Conservation (phyloP, 352 stramenopile species). For the Phytophthora melonis region DNA sequence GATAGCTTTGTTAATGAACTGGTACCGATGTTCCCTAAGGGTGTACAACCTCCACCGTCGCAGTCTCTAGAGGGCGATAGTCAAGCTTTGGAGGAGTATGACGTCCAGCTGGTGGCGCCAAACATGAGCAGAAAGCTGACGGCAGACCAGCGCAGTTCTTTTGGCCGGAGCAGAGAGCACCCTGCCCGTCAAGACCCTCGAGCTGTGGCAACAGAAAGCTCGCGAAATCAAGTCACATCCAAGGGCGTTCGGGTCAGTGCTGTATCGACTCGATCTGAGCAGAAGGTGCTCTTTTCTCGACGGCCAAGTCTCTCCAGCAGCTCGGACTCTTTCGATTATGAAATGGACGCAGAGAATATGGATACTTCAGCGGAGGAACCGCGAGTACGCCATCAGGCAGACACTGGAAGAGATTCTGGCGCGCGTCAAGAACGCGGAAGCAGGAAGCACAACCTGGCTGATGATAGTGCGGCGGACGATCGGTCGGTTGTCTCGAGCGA, state of each 20-base stretch:
- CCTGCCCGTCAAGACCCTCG: conserved; percentile 9
- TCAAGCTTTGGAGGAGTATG: conserved; percentile 40
- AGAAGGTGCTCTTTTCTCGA: conserved; percentile 9
- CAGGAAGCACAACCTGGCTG: not conserved
- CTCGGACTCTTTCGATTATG: conserved; percentile 19
- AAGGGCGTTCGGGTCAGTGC: not conserved
- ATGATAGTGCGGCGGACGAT: not conserved
- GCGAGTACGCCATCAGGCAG: not conserved
- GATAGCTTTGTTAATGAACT: conserved; percentile 69
- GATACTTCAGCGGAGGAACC: conserved; percentile 6
- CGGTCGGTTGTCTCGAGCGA: conserved; percentile 39
- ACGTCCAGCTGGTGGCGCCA: conserved; percentile 46
- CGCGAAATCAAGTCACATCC: conserved; percentile 2
- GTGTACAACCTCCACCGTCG: conserved; percentile 2
- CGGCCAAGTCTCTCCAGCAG: conserved; percentile 11
- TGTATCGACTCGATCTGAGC: not conserved
- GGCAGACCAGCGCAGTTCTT: conserved; percentile 18
- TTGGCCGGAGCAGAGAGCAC: conserved; percentile 29
- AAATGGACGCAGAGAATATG: conserved; percentile 16
- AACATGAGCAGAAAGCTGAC: conserved; percentile 49
- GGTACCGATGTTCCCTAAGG: conserved; percentile 66
- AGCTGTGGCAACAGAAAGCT: conserved; percentile 1
- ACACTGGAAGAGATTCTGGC: not conserved
- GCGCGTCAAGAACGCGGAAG: not conserved
- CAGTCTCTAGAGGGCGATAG: conserved; percentile 25